Evolutionary conservation across 768 basidiomycete species (phyloP).

Genomic region (Russula earlei): DNA sequence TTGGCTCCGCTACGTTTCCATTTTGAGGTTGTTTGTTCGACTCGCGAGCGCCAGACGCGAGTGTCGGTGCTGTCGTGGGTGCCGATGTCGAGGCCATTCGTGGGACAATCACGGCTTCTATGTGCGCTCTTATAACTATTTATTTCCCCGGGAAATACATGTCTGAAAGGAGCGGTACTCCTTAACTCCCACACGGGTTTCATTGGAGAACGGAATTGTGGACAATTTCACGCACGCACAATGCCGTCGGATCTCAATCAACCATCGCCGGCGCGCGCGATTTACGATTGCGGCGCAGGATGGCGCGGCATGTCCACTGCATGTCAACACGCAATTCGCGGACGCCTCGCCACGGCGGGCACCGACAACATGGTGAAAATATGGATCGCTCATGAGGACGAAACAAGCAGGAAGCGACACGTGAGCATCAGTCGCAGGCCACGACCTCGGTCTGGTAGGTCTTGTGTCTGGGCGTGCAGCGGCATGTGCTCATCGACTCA

Average conservation of each 20-base stretch:
- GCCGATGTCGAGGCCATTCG: slow-evolving; percentile 89
- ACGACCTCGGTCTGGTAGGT: slow-evolving; percentile 86
- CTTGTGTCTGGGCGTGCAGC: neutral
- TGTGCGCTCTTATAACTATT: slow-evolving; percentile 37
- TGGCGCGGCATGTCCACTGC: slow-evolving; percentile 78
- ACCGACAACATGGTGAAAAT: slow-evolving; percentile 93
- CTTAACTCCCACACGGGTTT: slow-evolving; percentile 62
- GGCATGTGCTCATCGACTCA: slow-evolving; percentile 26
- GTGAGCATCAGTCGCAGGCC: slow-evolving; percentile 78
- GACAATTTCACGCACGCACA: slow-evolving; percentile 82
- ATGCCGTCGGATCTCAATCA: slow-evolving; percentile 58
- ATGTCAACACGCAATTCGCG: slow-evolving; percentile 86
- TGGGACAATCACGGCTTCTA: slow-evolving; percentile 86
- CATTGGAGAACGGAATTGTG: slow-evolving; percentile 89
- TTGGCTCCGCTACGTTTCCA: too few relatives aligned
- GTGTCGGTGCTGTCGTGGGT: slow-evolving; percentile 77
- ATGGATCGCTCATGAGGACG: slow-evolving; percentile 80
- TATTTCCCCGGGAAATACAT: neutral
- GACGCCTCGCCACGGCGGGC: slow-evolving; percentile 89
- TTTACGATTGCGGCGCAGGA: slow-evolving; percentile 94
- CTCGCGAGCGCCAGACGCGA: slow-evolving; percentile 68
- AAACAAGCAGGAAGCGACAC: slow-evolving; percentile 49
- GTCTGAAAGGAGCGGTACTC: neutral
- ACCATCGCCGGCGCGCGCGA: slow-evolving; percentile 57
- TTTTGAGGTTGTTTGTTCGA: too few relatives aligned